Base-by-base conservation (phyloP, 2,329 filamentous ascomycete species). In the Lasiodiplodia sp. region DNA sequence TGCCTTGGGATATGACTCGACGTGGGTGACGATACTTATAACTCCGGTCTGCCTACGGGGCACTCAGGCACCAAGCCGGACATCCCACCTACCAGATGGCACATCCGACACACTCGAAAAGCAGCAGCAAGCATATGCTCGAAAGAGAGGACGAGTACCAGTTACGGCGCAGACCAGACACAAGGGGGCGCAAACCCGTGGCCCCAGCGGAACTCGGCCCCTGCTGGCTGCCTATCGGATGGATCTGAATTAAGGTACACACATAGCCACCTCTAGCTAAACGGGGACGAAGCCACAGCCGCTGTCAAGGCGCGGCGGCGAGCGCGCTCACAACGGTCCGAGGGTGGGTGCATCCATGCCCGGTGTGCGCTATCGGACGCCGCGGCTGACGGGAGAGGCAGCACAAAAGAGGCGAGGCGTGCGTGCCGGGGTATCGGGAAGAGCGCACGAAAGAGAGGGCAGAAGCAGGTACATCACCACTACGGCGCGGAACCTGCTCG, bases 261-360 rank as follows among this genome's bases (percentile, higher is more conserved):
- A 28, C 60, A 63, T 63, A 52, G 60, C 60, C 60, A n/a, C 60
- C 28, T 47, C 44, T 34, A 63, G 58, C 58, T 51, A 14, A 31
- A n/a, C 58, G 40, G 25, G 58, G 60, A 38, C 11, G 23, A 56
- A 67, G 65, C 65, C 65, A 67, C 65, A 67, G 65, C 65, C 65
- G 65, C 65, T 67, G 65, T 52, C 65, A 58, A 40, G 55, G 55
- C 65, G 55, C 38, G 53, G 64, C 44, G 64, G 23, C 57, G 57
- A 47, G 38, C 14, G 57, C 12, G 58, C 58, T 34, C 58, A 51
- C 58, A 51, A 63, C 58, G 58, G 58, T 44, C 25, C 40, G 58
- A 16, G 18, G 49, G 25, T 60, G 57, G 57, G 56, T 60, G 37
- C 56, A 37, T 44, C 37, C n/a, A 21, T 37, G 56, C 37, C 56